Percentiles rank a stretch among this genome's conserved stretches.
phyloP scores from a whole-genome alignment of 768 basidiomycete genomes.

The Crepidotus variabilis region DNA sequence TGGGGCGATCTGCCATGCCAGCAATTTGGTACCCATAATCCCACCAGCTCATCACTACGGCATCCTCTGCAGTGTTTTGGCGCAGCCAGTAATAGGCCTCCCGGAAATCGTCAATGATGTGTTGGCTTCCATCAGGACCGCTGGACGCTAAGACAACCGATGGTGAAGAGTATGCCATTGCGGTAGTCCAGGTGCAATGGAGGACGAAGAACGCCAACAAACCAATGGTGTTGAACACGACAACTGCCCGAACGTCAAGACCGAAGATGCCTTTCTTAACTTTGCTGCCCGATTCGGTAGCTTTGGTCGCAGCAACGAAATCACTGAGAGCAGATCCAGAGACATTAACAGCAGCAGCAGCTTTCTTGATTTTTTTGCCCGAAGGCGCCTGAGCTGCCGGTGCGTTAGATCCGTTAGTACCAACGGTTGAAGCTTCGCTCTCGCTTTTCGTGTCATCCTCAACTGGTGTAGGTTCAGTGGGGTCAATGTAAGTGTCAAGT shows the following conservation, averaged over 20 bases:
- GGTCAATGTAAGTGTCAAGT: conserved; percentile 88
- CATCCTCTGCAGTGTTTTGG: conserved; percentile 88
- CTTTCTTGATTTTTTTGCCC: conserved; percentile 61
- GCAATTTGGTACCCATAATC: conserved; percentile 99
- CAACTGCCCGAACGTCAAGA: conserved; percentile 74
- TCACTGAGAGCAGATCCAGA: conserved; percentile 31
- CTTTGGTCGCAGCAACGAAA: conserved; percentile 33
- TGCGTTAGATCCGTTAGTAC: conserved; percentile 25
- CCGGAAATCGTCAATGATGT: conserved; percentile 98
- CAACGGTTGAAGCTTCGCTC: conserved; percentile 18
- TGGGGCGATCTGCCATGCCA: conserved; percentile 96
- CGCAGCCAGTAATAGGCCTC: conserved; percentile 99
- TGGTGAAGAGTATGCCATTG: conserved; percentile 93
- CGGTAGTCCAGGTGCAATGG: conserved; percentile 97
- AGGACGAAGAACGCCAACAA: conserved; percentile 89
- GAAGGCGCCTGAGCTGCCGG: conserved; percentile 19
- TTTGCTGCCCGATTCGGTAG: conserved; percentile 30
- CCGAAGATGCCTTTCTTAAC: conserved; percentile 71
- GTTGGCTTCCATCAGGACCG: conserved; percentile 78
- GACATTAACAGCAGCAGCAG: conserved; percentile 29
- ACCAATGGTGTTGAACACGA: conserved; percentile 70
- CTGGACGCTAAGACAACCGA: conserved; percentile 90
- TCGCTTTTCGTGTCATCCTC: conserved; percentile 28
- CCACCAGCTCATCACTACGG: conserved; percentile 99
- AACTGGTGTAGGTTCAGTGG: conserved; percentile 53